Conservation (phyloP, 2,329 filamentous ascomycete genomes). For the Mycosphaerella sp. region DNA sequence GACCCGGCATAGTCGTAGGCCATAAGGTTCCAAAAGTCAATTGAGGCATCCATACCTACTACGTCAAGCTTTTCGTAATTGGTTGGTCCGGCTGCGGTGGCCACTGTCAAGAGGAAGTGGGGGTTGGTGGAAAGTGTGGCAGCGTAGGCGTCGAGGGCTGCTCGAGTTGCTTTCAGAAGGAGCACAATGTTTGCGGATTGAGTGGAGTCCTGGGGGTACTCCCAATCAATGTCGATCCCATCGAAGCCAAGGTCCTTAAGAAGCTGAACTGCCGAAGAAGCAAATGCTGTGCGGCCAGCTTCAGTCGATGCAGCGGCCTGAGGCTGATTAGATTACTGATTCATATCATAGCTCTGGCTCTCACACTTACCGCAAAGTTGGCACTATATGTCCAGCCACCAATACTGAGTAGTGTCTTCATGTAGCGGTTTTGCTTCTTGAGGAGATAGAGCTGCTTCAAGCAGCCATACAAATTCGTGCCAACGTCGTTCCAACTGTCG, state of each 20-base stretch:
- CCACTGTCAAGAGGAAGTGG: conserved; percentile 42
- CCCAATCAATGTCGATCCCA: conserved; percentile 46
- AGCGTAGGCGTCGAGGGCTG: conserved; percentile 39
- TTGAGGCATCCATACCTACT: conserved; percentile 36
- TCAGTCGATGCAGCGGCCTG: conserved; percentile 55
- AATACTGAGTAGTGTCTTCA: conserved; percentile 76
- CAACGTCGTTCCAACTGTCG: conserved; percentile 60
- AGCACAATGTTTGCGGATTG: conserved; percentile 38
- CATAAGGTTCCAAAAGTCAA: conserved; percentile 49
- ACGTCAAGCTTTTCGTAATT: conserved; percentile 42
- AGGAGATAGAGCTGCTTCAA: conserved; percentile 69
- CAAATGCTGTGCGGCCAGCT: conserved; percentile 59
- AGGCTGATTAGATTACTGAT: neutral
- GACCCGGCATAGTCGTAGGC: conserved; percentile 60
- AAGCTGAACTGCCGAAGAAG: conserved; percentile 63
- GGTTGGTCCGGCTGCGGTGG: conserved; percentile 39
- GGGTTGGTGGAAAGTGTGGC: conserved; percentile 32
- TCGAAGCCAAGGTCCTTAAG: conserved; percentile 74
- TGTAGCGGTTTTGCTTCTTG: conserved; percentile 67
- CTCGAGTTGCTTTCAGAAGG: conserved; percentile 36
- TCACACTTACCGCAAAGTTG: conserved; percentile 58
- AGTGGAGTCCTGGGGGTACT: conserved; percentile 39
- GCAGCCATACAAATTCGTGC: conserved; percentile 69
- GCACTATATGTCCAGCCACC: conserved; percentile 74
- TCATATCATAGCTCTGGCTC: neutral